phyloP scores from a whole-genome alignment of 345 rosid genomes.

The Rhizophora mangle region DNA sequence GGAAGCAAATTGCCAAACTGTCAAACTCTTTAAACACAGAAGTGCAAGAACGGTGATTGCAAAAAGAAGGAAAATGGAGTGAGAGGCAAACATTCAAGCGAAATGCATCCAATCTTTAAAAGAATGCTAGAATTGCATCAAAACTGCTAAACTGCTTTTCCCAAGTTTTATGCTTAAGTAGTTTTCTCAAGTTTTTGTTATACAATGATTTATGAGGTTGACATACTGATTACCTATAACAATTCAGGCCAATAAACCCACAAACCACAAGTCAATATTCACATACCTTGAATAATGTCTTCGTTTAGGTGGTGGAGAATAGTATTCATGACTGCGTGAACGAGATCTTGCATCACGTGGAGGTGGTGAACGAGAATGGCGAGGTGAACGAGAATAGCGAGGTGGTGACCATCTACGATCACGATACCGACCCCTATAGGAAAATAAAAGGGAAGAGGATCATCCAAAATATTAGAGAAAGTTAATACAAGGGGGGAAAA shows the following conservation, averaged over 20 bases:
- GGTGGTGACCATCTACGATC: slow-evolving; percentile 34
- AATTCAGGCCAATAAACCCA: not conserved
- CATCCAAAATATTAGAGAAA: not conserved
- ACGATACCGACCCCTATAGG: slow-evolving; percentile 17
- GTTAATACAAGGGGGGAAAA: not conserved
- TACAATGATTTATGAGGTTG: no score
- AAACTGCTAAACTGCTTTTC: no score
- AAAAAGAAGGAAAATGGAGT: no score
- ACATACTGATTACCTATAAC: not conserved
- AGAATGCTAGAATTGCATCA: no score
- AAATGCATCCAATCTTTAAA: no score
- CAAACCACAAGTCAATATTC: not conserved
- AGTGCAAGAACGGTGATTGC: no score
- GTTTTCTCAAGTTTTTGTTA: no score
- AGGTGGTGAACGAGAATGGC: slow-evolving; percentile 70
- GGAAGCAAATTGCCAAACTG: not conserved
- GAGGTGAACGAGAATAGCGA: slow-evolving; percentile 27
- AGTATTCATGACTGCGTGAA: slow-evolving; percentile 26
- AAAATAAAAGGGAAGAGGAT: not conserved
- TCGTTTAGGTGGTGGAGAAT: slow-evolving; percentile 30
- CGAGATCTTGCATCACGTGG: slow-evolving; percentile 65
- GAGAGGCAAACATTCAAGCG: no score
- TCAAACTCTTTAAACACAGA: not conserved
- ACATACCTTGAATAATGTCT: slow-evolving; percentile 49
- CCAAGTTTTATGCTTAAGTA: no score